Conservation (phyloP, 345 rosid genomes). For the Syzygium aromaticum region DNA sequence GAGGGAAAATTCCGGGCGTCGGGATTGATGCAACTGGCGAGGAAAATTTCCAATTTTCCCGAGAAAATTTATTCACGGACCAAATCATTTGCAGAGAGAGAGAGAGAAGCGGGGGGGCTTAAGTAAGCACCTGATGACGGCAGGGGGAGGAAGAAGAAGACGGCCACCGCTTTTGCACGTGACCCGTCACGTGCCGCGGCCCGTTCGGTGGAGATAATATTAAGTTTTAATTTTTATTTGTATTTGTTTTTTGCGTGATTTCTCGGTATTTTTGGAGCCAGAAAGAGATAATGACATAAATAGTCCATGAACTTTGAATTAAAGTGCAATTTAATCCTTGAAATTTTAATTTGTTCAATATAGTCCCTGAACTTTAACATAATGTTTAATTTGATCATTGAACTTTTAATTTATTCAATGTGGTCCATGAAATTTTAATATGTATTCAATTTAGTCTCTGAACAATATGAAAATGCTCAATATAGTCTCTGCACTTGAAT, state of each 20-base stretch:
- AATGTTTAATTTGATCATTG: too few species aligned
- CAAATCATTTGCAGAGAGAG: background rate
- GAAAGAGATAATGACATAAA: too few species aligned
- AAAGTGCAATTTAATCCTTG: too few species aligned
- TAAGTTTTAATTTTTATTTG: background rate
- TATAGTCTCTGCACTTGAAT: too few species aligned
- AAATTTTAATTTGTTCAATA: too few species aligned
- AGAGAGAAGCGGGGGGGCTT: background rate
- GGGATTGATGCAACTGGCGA: constrained; percentile 22
- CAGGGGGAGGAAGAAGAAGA: background rate
- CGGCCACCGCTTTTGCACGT: background rate
- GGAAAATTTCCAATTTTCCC: background rate
- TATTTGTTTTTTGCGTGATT: background rate
- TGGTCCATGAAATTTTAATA: too few species aligned
- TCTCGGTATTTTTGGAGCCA: background rate
- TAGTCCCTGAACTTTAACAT: too few species aligned
- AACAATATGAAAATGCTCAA: too few species aligned
- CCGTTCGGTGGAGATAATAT: background rate
- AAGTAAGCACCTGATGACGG: background rate
- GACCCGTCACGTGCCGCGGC: background rate
- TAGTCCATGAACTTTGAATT: too few species aligned
- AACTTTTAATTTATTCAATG: too few species aligned
- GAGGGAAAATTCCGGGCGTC: background rate
- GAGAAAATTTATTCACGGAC: background rate
- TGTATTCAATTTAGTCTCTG: too few species aligned